A percentile compares a stretch with the other conserved stretches of the same genome.
Evolutionary conservation across 2,329 filamentous ascomycete species (phyloP).

Genomic region (Furcasterigmium furcatum): DNA sequence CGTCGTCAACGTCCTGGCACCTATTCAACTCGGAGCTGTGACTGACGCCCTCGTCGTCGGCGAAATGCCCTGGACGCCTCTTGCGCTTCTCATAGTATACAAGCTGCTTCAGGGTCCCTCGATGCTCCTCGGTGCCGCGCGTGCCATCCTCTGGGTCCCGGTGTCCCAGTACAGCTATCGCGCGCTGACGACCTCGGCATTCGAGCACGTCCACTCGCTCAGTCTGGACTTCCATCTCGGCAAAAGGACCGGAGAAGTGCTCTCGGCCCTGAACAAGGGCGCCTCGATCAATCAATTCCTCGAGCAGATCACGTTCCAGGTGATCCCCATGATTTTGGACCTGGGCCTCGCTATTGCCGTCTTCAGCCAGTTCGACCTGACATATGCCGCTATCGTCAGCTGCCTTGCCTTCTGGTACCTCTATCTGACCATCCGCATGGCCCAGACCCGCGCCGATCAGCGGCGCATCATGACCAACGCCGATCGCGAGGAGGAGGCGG

Average conservation of each 20-base stretch:
- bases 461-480: conserved; percentile 93
- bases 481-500: conserved; percentile 90
- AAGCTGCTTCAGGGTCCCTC: conserved; percentile 85
- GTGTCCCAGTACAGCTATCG: conserved; percentile 97
- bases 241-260: conserved; percentile 93
- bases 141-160: conserved; percentile 90
- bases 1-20: conserved; percentile 81
- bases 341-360: conserved; percentile 86
- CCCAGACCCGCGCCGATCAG: conserved; percentile 86
- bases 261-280: conserved; percentile 94
- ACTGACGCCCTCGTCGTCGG: conserved; percentile 60
- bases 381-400: conserved; percentile 81
- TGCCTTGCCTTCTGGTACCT: conserved; percentile 95
- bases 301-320: conserved; percentile 93
- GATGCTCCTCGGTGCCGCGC: conserved; percentile 77
- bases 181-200: conserved; percentile 88
- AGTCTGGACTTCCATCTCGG: conserved; percentile 95
- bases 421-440: conserved; percentile 94
- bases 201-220: conserved; percentile 93
- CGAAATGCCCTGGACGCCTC: conserved; percentile 61
- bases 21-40: conserved; percentile 74
- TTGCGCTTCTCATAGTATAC: conserved; percentile 71
- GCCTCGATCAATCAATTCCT: conserved; percentile 95
- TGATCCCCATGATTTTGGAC: conserved; percentile 92
- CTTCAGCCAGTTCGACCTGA: conserved; percentile 66